Evolutionary conservation across 306 rosid genomes (phyloP), one percentile per base, ranked within the genome.

Genomic region (Begonia fuchsioides): DNA sequence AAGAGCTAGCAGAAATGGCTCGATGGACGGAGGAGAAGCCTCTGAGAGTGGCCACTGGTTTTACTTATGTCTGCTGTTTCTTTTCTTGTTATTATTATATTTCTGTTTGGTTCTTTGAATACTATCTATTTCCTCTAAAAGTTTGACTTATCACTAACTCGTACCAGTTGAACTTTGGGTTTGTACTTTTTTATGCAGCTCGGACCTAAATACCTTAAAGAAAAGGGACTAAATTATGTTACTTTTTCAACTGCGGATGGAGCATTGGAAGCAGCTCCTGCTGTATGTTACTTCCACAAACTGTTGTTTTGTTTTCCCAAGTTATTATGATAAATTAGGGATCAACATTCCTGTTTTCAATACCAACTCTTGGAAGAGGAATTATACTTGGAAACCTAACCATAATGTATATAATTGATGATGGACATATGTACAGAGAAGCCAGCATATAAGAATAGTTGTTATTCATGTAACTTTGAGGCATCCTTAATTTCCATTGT

Each of bases 201-300:
- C 54, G 98, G 98, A 51, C 95, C 92, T 51, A 90, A 85, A 54
- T 90, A 84, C 61, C 73, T 85, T 72, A 68, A 63, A 65, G 98
- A 85, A 44, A 82, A 73, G 54, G 95, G 93, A 49, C 59, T 85
- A 53, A 72, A 79, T 61, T 73, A 90, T n/a, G 92, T 85, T 53
- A 58, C 52, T 9, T 90, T 90, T 72, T 90, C 97, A 32, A 76
- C 97, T 15, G 95, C 95, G 13, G 97, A 90, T 47, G 98, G 98
- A 52, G 98, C 95, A 54, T 63, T 90, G 50, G 98, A 90, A 79
- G 97, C 97, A 57, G 90, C 98, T 54, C 95, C 98, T 43, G 94
- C 94, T 75, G 95, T 84, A 69, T 70, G 86, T 52, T 45, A 38
- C 47, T 48, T 50, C 5, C 55, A 46, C 16, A 19, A 39, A 49